Evolutionary conservation across 1,284 basidiomycete genomes (phyloP), one percentile per base, ranked within the genome.

Genomic region (Tilletia horrida): DNA sequence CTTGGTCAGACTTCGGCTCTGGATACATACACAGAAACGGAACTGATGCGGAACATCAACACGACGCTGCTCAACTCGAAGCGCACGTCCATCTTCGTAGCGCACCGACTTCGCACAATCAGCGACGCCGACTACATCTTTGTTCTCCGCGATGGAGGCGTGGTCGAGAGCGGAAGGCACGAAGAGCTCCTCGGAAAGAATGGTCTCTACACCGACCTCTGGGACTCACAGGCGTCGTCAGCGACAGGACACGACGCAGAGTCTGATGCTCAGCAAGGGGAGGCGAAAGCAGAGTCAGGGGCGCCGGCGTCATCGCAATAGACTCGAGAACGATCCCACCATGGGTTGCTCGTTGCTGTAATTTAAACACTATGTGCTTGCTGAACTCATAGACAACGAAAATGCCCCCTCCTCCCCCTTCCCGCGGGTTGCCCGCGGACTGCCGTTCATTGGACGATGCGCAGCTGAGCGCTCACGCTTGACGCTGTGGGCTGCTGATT

Each of bases 41-140:
- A 96, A 80, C 84, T 98, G 63, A 97, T 97, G 93, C 87, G 88
- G 73, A 97, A 96, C 78, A 91, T 98, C 82, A 91, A 97, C 77
- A 85, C 83, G 18, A 88, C 88, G 0, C 84, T 98, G 25, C 83
- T 91, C 29, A 88, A 89, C 72, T 88, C 89, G 73, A 85, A 87
- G 7, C 87, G 92, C 64, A 98, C 95, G 8, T 93, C 92, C 69
- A 91, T 98, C 71, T 97, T 98, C 80, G 86, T 81, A 1, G 78
- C 80, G 1, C 80, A 73, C 81, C 88, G 92, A 52, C 83, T 97
- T 52, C 87, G 92, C 40, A 97, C 95, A 0, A 88, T 97, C 35
- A 89, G 92, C 43, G 92, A 96, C 82, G 87, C 92, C 0, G 79
- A 81, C 61, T 66, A 65, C 57, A 81, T 81, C 68, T 70, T 81